Base-by-base conservation (phyloP, 2,329 filamentous ascomycete species). In the Aspergillus proliferans region DNA sequence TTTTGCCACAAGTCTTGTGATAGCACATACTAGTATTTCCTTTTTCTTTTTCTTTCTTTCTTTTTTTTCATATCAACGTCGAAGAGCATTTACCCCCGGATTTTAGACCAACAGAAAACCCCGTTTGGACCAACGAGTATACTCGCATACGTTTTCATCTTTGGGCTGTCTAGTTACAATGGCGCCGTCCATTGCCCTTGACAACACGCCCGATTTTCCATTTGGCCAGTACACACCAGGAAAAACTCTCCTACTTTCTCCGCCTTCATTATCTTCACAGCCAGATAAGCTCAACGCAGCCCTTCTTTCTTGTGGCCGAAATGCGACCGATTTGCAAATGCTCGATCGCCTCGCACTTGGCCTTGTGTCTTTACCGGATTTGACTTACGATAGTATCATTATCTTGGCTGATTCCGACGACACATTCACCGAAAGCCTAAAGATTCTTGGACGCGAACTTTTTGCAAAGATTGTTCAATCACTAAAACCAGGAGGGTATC, bases 251-350 rank as follows among this genome's bases (percentile, higher is more conserved):
- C n/a, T 43, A 43, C 41, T 43, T 19, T 43, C 41, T 28, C 41
- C 41, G 7, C 41, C 41, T 10, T 43, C 41, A n/a, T 26, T 43
- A 18, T 43, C 41, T n/a, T 43, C 41, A 6, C 41, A 43, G 12
- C 41, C 41, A 26, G 41, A 43, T n/a, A 43, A 43, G 14, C 22
- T 43, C 10, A 43, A 43, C 9, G 41, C 22, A 18, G 24, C 24
- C 6, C 14, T 28, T 22, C 24, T 26, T 43, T 43, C 30, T 15
- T 46, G 34, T 39, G 44, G 38, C 33, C 44, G 33, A 38, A 36
- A 33, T 24, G 44, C 80, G 42, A 92, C 90, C 53, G 93, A 98
- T 66, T 78, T 98, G 47, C 93, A 97, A 71, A 98, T 98, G 93
- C 86, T 98, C 53, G 93, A 98, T 73, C 88, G 93, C 46, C 81